These are phyloP conservation scores for Crithidia bombi DNA, from an alignment of 208 protist genomes.

Conservation along the genomic window DNA sequence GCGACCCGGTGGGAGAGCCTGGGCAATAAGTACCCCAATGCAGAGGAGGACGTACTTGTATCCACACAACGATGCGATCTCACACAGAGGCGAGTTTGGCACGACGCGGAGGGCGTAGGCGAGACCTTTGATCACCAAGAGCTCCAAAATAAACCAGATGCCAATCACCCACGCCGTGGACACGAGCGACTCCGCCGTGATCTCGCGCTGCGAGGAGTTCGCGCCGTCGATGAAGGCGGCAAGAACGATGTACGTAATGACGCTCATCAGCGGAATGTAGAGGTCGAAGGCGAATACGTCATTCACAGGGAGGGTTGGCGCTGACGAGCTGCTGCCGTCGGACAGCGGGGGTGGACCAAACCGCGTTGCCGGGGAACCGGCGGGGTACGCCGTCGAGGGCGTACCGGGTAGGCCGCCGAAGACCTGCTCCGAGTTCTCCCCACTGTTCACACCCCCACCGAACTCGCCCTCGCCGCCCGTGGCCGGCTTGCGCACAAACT, in stretches of 20 bases:
- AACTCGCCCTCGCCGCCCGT: constrained; percentile 25
- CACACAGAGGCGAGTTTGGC: constrained; percentile 44
- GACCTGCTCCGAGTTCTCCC: constrained; percentile 22
- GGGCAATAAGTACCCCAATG: constrained; percentile 48
- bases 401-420: constrained; percentile 25
- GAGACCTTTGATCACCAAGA: constrained; percentile 47
- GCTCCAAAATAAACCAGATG: constrained; percentile 62
- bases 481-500: constrained; percentile 23
- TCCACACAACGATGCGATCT: constrained; percentile 58
- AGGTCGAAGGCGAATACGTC: constrained; percentile 73
- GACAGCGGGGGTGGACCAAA: constrained; percentile 8
- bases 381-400: constrained; percentile 14
- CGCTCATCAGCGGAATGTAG: constrained; percentile 87
- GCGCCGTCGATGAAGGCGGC: constrained; percentile 63
- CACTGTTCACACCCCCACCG: constrained; percentile 14
- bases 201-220: constrained; percentile 31
- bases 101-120: constrained; percentile 52
- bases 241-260: constrained; percentile 81
- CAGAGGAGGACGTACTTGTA: constrained; percentile 87
- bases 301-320: constrained; percentile 45
- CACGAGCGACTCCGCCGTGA: constrained; percentile 67
- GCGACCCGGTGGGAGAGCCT: constrained; percentile 31
- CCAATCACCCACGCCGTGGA: constrained; percentile 53
- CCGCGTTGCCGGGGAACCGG: not conserved
- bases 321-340: constrained; percentile 7